Evolutionary conservation across 306 rosid species (phyloP).

Genomic region (Trifolium pratense): DNA sequence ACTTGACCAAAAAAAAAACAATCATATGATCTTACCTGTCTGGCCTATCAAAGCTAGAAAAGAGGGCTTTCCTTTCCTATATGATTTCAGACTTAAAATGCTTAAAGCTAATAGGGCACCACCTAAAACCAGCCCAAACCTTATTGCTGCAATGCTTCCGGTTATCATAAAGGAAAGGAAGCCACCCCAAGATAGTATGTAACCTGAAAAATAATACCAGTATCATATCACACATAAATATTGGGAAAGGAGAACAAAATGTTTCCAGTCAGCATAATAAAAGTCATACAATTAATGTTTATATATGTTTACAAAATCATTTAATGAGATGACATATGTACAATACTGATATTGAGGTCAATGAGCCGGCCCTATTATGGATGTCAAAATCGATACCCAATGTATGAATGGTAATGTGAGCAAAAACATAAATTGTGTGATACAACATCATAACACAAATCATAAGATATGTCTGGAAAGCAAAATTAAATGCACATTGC

Average conservation of each 20-base stretch:
- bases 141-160: slow-evolving; percentile 75
- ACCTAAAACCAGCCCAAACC: slow-evolving; percentile 94
- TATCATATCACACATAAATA: slow-evolving; percentile 1
- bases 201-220: slow-evolving; percentile 62
- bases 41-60: slow-evolving; percentile 80
- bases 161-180: slow-evolving; percentile 88
- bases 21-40: slow-evolving; percentile 62
- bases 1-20: background rate
- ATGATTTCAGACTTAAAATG: slow-evolving; percentile 70
- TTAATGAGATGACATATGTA: too few species aligned
- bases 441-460: background rate
- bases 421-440: too few species aligned
- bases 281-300: background rate
- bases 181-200: slow-evolving; percentile 83
- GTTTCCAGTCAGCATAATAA: slow-evolving; percentile 5
- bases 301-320: too few species aligned
- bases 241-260: slow-evolving; percentile 5
- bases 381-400: too few species aligned
- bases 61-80: slow-evolving; percentile 62
- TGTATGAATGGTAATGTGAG: too few species aligned
- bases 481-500: background rate
- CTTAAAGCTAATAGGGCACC: slow-evolving; percentile 73
- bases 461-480: background rate
- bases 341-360: too few species aligned
- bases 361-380: too few species aligned